Percentiles rank a stretch among this genome's conserved stretches.
These are phyloP conservation scores for Chionographis japonica DNA, from an alignment of 106 monocot species.

Conservation along the genomic window DNA sequence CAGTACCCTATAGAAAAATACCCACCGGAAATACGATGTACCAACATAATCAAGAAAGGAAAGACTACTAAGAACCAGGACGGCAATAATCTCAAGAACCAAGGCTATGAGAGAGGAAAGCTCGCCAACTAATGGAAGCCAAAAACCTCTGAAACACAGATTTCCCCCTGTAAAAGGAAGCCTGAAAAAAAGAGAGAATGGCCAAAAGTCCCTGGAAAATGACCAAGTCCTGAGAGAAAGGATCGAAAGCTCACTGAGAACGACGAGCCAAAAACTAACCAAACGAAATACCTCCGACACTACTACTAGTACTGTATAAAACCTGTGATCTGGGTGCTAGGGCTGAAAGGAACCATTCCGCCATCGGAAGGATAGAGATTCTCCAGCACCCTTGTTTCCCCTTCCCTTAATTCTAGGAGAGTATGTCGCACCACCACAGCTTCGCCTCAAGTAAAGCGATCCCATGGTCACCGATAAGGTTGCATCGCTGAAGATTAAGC, in stretches of 20 bases:
- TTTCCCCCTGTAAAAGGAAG: not conserved
- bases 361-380: not conserved
- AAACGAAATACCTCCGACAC: constrained; percentile 3
- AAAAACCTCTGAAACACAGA: constrained; percentile 18
- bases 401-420: constrained; percentile 24
- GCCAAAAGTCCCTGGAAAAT: constrained; percentile 16
- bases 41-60: not conserved
- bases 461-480: constrained; percentile 30
- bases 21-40: not conserved
- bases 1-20: constrained; percentile 15
- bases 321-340: too few species aligned
- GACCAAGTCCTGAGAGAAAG: constrained; percentile 13
- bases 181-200: constrained; percentile 48
- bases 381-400: not conserved
- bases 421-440: constrained; percentile 77
- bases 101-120: constrained; percentile 21
- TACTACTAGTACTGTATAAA: too few species aligned
- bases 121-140: constrained; percentile 23
- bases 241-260: constrained; percentile 14
- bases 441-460: constrained; percentile 56
- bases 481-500: constrained; percentile 75
- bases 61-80: constrained; percentile 15
- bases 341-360: not conserved
- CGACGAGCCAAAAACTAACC: constrained; percentile 31
- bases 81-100: constrained; percentile 19